Conservation (phyloP, 2,329 filamentous ascomycete species). For the Metarhizium brunneum region DNA sequence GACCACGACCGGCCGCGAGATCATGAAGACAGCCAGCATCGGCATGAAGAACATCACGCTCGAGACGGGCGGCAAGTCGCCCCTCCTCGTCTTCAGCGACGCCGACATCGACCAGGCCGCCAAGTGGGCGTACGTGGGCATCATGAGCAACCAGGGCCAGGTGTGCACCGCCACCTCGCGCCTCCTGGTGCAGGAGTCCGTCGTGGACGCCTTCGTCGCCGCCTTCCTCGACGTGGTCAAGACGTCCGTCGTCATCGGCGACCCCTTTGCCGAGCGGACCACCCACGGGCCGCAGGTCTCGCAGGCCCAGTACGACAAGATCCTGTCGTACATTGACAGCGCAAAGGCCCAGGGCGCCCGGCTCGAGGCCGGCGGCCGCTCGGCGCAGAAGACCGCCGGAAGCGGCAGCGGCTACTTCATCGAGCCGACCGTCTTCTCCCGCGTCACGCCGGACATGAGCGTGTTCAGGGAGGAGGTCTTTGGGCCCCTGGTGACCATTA, state of each 20-base stretch:
- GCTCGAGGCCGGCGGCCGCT: slow-evolving; percentile 53
- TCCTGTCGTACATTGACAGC: slow-evolving; percentile 59
- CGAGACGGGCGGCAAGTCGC: slow-evolving; percentile 59
- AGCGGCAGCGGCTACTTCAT: slow-evolving; percentile 36
- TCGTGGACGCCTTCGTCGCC: slow-evolving; percentile 54
- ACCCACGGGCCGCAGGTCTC: slow-evolving; percentile 71
- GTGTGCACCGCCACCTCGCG: slow-evolving; percentile 57
- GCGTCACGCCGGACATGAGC: slow-evolving; percentile 30
- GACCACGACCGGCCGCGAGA: slow-evolving; percentile 60
- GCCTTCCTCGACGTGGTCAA: slow-evolving; percentile 51
- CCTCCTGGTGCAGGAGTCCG: slow-evolving; percentile 51
- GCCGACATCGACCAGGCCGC: slow-evolving; percentile 60
- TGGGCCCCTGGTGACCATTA: slow-evolving; percentile 33
- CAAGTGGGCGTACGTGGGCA: slow-evolving; percentile 43
- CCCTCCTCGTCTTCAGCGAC: slow-evolving; percentile 55
- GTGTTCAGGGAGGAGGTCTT: slow-evolving; percentile 39
- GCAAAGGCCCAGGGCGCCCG: slow-evolving; percentile 65
- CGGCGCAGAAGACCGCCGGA: slow-evolving; percentile 20
- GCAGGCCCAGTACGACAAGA: slow-evolving; percentile 59
- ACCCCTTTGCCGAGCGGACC: slow-evolving; percentile 59
- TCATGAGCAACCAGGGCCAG: slow-evolving; percentile 54
- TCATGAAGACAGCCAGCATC: slow-evolving; percentile 66
- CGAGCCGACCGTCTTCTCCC: slow-evolving; percentile 35
- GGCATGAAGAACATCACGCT: slow-evolving; percentile 59
- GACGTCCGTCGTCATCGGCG: slow-evolving; percentile 54